Conservation (phyloP, 169 alveolate species). For the Toxoplasma gondii region DNA sequence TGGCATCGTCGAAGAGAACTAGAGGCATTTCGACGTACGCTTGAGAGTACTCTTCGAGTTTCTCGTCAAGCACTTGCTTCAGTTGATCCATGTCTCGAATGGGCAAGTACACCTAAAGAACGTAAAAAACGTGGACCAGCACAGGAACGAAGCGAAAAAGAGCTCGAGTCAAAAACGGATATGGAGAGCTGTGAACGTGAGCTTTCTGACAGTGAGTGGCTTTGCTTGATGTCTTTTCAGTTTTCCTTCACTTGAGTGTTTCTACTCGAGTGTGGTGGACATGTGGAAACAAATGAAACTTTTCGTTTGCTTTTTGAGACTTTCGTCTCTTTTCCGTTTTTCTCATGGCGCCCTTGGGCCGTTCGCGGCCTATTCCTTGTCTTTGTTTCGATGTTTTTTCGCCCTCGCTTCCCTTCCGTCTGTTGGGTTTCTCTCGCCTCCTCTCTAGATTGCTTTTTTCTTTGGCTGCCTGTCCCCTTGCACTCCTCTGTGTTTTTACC, state of each 20-base stretch:
- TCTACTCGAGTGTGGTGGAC: no score
- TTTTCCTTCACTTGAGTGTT: no score
- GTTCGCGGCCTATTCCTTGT: background rate
- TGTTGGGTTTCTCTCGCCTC: background rate
- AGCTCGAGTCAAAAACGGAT: no score
- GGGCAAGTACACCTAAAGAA: slow-evolving; percentile 78
- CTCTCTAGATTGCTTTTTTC: background rate
- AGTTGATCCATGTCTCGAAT: slow-evolving; percentile 84
- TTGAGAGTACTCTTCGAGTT: slow-evolving; percentile 90
- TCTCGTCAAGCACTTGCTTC: slow-evolving; percentile 88
- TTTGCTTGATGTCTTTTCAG: no score
- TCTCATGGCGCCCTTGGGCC: no score
- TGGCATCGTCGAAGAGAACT: slow-evolving; percentile 94
- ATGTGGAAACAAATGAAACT: no score
- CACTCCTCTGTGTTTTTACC: background rate
- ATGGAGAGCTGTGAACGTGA: no score
- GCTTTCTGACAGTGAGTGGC: no score
- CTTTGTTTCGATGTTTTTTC: background rate
- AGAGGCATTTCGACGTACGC: slow-evolving; percentile 91
- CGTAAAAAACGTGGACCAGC: background rate
- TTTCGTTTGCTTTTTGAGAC: no score
- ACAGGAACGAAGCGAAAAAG: no score
- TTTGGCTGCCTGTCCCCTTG: background rate
- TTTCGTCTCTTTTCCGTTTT: no score
- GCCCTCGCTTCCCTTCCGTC: background rate